Evolutionary conservation across 2,329 filamentous ascomycete species (phyloP).

Genomic region (Claviceps pazoutovae): DNA sequence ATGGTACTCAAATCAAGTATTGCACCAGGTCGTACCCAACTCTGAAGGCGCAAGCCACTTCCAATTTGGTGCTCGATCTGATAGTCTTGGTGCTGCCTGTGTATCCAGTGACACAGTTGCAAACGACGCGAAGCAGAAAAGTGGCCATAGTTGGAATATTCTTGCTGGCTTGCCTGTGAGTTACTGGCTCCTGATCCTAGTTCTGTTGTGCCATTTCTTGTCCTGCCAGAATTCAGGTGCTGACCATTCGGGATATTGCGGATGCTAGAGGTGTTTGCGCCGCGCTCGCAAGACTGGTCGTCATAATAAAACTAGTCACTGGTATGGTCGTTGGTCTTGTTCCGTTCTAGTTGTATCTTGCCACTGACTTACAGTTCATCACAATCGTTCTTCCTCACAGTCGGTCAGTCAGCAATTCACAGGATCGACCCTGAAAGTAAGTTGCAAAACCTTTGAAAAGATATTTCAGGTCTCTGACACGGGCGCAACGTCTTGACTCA

Average conservation of each 20-base stretch:
- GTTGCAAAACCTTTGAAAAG: neutral
- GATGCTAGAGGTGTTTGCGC: slow-evolving; percentile 4
- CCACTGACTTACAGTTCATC: neutral
- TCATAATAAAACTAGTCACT: neutral
- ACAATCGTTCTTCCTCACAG: neutral
- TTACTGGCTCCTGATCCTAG: neutral
- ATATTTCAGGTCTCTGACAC: neutral
- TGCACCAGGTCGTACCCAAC: slow-evolving; percentile 10
- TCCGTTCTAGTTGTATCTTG: neutral
- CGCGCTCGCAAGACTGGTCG: slow-evolving; percentile 4
- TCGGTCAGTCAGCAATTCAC: neutral
- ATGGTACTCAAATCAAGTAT: slow-evolving; percentile 10
- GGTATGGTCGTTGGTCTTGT: neutral
- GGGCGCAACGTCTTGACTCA: neutral
- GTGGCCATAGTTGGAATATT: slow-evolving; percentile 8
- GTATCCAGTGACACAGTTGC: slow-evolving; percentile 5
- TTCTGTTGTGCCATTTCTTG: neutral
- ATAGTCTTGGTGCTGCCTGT: slow-evolving; percentile 10
- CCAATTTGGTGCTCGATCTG: slow-evolving; percentile 11
- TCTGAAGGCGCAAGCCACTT: slow-evolving; percentile 8
- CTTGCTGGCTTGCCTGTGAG: slow-evolving; percentile 2
- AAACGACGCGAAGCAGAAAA: slow-evolving; percentile 5
- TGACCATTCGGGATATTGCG: neutral
- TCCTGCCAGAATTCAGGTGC: neutral
- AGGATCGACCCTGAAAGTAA: neutral